These are phyloP conservation scores for Achaetomium macrosporum DNA, from an alignment of 2,329 filamentous ascomycete species.

Conservation along the genomic window DNA sequence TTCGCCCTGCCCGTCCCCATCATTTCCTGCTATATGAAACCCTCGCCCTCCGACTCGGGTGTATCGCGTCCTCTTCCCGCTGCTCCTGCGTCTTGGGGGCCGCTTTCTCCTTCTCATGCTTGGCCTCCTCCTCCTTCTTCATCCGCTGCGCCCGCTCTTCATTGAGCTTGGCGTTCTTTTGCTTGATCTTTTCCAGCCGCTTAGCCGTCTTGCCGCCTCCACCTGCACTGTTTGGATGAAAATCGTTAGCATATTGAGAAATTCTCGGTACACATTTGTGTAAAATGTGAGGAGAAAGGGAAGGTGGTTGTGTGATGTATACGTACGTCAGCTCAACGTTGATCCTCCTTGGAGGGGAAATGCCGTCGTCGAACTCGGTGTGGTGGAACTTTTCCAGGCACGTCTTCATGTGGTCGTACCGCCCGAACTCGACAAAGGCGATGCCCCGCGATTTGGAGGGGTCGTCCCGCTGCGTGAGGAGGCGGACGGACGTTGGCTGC, in stretches of 20 bases:
- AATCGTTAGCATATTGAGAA: background rate
- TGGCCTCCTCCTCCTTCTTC: slow-evolving; percentile 38
- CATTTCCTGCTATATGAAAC: slow-evolving; percentile 20
- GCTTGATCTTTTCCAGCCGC: slow-evolving; percentile 69
- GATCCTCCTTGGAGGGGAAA: slow-evolving; percentile 61
- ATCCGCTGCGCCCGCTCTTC: slow-evolving; percentile 52
- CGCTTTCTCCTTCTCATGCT: slow-evolving; percentile 26
- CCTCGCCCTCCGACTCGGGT: slow-evolving; percentile 45
- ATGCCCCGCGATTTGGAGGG: slow-evolving; percentile 43
- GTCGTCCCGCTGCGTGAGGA: slow-evolving; percentile 57
- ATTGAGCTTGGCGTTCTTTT: slow-evolving; percentile 81
- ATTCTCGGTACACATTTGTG: background rate
- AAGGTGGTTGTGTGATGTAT: background rate
- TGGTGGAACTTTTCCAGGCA: slow-evolving; percentile 90
- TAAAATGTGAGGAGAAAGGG: background rate
- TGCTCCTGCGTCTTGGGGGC: slow-evolving; percentile 24
- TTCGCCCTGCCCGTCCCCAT: background rate
- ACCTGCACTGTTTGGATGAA: slow-evolving; percentile 54
- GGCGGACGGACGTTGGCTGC: slow-evolving; percentile 63
- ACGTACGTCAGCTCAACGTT: slow-evolving; percentile 82
- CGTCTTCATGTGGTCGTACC: slow-evolving; percentile 85
- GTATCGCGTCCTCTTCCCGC: slow-evolving; percentile 35
- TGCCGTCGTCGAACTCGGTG: slow-evolving; percentile 60
- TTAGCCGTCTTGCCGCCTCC: slow-evolving; percentile 73
- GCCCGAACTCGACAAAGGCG: slow-evolving; percentile 84